Evolutionary conservation across 441 rosid species (phyloP).

Genomic region (Pelargonium cotyledonis): DNA sequence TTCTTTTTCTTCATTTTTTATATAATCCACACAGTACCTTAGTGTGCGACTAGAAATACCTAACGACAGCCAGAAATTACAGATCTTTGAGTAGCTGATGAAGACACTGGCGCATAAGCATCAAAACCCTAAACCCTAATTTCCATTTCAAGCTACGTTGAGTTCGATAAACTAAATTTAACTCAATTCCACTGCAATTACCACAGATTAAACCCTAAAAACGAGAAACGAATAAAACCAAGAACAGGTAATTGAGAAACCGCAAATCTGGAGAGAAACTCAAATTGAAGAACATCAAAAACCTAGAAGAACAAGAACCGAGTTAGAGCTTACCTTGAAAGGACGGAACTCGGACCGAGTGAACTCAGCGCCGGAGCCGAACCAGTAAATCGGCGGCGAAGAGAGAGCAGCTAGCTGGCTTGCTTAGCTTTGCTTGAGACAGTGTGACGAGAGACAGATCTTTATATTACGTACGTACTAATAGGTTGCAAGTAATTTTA

Average conservation of each 20-base stretch:
- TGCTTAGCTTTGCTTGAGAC: no score
- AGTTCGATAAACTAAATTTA: neutral
- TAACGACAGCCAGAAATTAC: neutral
- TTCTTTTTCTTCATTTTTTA: no score
- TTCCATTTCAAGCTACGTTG: conserved; percentile 1
- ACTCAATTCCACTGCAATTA: neutral
- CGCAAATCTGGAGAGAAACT: neutral
- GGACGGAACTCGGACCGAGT: neutral
- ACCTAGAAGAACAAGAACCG: neutral
- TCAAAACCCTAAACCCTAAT: conserved; percentile 38
- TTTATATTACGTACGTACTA: no score
- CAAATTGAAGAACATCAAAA: neutral
- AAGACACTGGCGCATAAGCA: neutral
- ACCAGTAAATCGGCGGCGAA: conserved; percentile 5
- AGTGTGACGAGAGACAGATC: no score
- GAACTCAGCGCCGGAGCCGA: neutral
- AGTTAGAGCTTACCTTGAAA: neutral
- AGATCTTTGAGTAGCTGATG: neutral
- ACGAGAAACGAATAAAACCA: neutral
- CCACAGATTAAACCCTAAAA: neutral
- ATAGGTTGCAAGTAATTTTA: no score
- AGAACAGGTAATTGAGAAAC: neutral
- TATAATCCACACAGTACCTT: neutral
- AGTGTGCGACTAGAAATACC: neutral
- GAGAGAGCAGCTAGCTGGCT: neutral